Evolutionary conservation across 768 basidiomycete genomes (phyloP), one percentile per base, ranked within the genome.

Genomic region (Ephemerocybe angulata): DNA sequence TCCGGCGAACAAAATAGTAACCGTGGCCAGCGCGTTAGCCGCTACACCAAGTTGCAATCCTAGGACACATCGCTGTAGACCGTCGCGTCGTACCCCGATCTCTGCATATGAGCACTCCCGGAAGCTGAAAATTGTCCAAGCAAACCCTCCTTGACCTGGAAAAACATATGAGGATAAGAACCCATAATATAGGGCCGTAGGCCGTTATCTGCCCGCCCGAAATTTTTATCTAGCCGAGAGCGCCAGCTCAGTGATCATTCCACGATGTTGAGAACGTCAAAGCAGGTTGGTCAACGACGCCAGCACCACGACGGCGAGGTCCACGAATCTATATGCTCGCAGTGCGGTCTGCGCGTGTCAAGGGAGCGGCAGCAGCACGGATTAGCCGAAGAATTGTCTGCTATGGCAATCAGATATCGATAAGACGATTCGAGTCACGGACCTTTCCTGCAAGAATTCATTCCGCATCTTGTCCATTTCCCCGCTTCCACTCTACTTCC

Each of bases 381-480:
- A 58, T 61, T 59, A 56, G 59, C 49, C 58, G 64, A 58, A 49
- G 53, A 46, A 58, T 50, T 42, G 28, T 56, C 41, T 53, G 54
- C 49, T 54, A 50, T 5, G 43, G 65, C 57, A 60, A 67, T 71
- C 72, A 65, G 67, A 67, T 65, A 67, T 67, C 68, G 72, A 75
- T 73, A 69, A 69, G 72, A 69, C 68, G 66, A 62, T 64, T 59
- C 61, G 62, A 58, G 60, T 63, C 62, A 63, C 65, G 64, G 29
- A 17, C 52, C 13, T 10, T 67, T 71, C 72, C 72, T 74, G 72
- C 71, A 65, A 28, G 35, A 42, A 10, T 8, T 25, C 30, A 54
- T 59, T 62, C 54, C 60, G 61, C 33, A 55, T 58, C 56, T 61
- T 60, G 62, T 57, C 60, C 55, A 52, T 56, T 49, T 37, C 50